Conservation (phyloP, 2,329 filamentous ascomycete genomes). For the Aspergillus amoenus region DNA sequence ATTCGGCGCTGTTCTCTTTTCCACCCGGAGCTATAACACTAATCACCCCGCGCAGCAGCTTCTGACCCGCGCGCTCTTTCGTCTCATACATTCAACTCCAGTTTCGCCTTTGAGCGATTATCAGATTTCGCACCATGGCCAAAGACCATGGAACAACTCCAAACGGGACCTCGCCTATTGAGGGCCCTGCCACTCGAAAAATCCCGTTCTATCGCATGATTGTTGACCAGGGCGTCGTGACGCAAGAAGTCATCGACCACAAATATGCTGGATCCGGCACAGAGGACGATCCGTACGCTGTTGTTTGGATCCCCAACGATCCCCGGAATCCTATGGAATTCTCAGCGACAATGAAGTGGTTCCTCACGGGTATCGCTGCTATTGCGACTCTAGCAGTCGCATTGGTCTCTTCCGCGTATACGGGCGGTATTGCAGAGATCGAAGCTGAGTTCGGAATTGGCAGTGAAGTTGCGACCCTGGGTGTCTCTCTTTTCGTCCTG, state of each 20-base stretch:
- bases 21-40: background rate
- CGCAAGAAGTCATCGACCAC: conserved; percentile 35
- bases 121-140: conserved; percentile 22
- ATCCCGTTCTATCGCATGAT: conserved; percentile 38
- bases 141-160: conserved; percentile 21
- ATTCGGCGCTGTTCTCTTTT: background rate
- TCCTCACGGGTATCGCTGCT: conserved; percentile 39
- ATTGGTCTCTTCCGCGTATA: conserved; percentile 45
- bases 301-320: conserved; percentile 45
- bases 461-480: conserved; percentile 41
- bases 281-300: conserved; percentile 43
- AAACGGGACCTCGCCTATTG: conserved; percentile 29
- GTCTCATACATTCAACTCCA: background rate
- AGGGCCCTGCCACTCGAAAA: conserved; percentile 26
- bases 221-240: conserved; percentile 33
- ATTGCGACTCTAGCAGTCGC: conserved; percentile 44
- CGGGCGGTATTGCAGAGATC: conserved; percentile 39
- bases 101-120: background rate
- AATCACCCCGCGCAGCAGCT: no score
- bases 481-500: conserved; percentile 47
- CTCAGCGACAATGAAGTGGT: conserved; percentile 38
- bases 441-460: conserved; percentile 34
- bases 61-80: background rate
- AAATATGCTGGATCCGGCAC: conserved; percentile 41
- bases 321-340: conserved; percentile 44